phyloP scores from a whole-genome alignment of 805 yeast genomes.

The Metschnikowia borealis region DNA sequence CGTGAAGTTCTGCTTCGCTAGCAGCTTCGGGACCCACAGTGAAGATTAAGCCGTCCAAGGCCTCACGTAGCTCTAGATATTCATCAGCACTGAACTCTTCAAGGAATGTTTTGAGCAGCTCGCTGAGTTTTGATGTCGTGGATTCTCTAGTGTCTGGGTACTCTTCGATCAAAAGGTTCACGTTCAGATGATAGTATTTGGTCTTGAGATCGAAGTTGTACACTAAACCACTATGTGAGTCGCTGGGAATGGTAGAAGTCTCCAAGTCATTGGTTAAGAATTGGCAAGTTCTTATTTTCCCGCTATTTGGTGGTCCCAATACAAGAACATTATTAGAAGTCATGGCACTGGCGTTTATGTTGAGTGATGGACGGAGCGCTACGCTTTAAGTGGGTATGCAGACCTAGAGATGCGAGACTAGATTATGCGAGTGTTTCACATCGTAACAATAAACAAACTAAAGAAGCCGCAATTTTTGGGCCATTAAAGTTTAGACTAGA shows the following conservation, averaged over 20 bases:
- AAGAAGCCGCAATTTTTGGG: no score
- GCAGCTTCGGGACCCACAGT: slow-evolving; percentile 30
- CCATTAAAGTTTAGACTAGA: no score
- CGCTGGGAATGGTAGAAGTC: slow-evolving; percentile 31
- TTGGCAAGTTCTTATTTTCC: slow-evolving; percentile 33
- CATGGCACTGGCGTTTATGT: neutral
- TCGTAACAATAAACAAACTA: neutral
- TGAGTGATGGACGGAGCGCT: neutral
- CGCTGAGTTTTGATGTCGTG: slow-evolving; percentile 5
- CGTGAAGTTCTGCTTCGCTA: slow-evolving; percentile 13
- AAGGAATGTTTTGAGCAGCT: slow-evolving; percentile 30
- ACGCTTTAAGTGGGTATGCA: neutral
- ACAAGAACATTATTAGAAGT: slow-evolving; percentile 39
- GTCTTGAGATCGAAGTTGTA: slow-evolving; percentile 24
- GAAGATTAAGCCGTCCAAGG: slow-evolving; percentile 43
- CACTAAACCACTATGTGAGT: slow-evolving; percentile 33
- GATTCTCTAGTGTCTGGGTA: slow-evolving; percentile 25
- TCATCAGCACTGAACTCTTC: slow-evolving; percentile 37
- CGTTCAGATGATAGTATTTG: slow-evolving; percentile 28
- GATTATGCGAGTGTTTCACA: neutral
- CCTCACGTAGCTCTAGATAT: slow-evolving; percentile 41
- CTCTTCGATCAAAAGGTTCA: slow-evolving; percentile 37
- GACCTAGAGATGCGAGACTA: neutral
- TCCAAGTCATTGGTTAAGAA: slow-evolving; percentile 26
- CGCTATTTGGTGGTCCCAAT: slow-evolving; percentile 41